These are phyloP conservation scores for Xylariales sp. DNA, from an alignment of 2,329 filamentous ascomycete species.

Conservation along the genomic window DNA sequence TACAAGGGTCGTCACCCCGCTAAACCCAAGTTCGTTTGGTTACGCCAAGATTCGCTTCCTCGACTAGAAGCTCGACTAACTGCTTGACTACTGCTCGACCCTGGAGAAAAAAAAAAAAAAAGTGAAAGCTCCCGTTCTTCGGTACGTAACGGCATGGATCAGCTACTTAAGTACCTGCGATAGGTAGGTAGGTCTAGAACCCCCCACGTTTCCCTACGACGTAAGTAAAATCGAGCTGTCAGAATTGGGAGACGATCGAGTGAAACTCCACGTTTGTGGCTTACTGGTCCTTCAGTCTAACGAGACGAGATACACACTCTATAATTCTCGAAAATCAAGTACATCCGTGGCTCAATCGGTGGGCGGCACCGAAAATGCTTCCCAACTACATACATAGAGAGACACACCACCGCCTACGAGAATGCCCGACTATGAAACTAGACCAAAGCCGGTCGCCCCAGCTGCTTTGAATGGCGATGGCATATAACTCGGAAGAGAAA, in stretches of 20 bases:
- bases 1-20: slow-evolving; percentile 6
- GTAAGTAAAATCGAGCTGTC: background rate
- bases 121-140: no score
- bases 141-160: background rate
- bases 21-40: slow-evolving; percentile 14
- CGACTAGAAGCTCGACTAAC: no score
- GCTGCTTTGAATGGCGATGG: background rate
- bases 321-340: no score
- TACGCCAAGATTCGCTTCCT: background rate
- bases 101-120: no score
- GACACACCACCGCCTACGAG: no score
- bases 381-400: no score
- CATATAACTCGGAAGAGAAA: no score
- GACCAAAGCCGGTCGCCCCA: no score
- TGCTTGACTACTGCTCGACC: background rate
- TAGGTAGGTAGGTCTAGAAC: background rate
- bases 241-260: background rate
- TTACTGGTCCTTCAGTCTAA: background rate
- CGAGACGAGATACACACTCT: no score
- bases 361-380: no score
- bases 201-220: slow-evolving; percentile 9
- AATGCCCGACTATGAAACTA: no score
- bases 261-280: slow-evolving; percentile 18
- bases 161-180: background rate
- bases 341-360: no score